phyloP scores from a whole-genome alignment of 2,329 filamentous ascomycete genomes.

The Alternaria solani region DNA sequence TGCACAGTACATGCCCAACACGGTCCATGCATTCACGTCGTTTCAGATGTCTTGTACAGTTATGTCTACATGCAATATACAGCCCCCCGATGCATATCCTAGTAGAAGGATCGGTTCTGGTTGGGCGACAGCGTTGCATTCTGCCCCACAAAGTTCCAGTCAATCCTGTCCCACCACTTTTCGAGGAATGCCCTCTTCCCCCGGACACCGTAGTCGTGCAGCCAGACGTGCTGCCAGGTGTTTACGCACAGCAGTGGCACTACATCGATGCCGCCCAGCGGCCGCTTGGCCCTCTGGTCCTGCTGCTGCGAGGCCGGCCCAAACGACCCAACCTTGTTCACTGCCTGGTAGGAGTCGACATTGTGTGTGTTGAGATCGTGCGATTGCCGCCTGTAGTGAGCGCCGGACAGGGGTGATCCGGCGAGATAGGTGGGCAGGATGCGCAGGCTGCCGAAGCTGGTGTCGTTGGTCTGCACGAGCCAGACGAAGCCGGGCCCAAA shows the following conservation, averaged over 20 bases:
- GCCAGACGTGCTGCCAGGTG: conserved; percentile 95
- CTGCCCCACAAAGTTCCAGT: conserved; percentile 77
- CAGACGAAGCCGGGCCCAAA: conserved; percentile 98
- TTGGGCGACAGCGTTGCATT: conserved; percentile 18
- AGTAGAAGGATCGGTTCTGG: neutral
- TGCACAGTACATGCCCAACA: neutral
- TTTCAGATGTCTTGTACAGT: conserved; percentile 25
- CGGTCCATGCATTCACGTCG: conserved; percentile 1
- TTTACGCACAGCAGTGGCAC: conserved; percentile 88
- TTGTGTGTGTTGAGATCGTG: conserved; percentile 73
- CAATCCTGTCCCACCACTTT: conserved; percentile 85
- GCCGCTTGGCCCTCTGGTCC: conserved; percentile 51
- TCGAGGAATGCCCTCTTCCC: conserved; percentile 81
- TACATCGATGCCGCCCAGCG: conserved; percentile 73
- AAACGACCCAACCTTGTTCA: conserved; percentile 53
- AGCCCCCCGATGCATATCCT: neutral
- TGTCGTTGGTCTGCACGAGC: conserved; percentile 70
- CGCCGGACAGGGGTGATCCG: conserved; percentile 84
- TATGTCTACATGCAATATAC: conserved; percentile 31
- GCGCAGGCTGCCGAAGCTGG: conserved; percentile 61
- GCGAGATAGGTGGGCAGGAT: conserved; percentile 91
- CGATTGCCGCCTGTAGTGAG: conserved; percentile 77
- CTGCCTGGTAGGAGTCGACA: conserved; percentile 33
- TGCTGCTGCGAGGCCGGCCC: conserved; percentile 43
- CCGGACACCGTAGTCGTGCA: conserved; percentile 78